Conservation (phyloP, 1,284 basidiomycete genomes). For the Apiotrichum montevideense region DNA sequence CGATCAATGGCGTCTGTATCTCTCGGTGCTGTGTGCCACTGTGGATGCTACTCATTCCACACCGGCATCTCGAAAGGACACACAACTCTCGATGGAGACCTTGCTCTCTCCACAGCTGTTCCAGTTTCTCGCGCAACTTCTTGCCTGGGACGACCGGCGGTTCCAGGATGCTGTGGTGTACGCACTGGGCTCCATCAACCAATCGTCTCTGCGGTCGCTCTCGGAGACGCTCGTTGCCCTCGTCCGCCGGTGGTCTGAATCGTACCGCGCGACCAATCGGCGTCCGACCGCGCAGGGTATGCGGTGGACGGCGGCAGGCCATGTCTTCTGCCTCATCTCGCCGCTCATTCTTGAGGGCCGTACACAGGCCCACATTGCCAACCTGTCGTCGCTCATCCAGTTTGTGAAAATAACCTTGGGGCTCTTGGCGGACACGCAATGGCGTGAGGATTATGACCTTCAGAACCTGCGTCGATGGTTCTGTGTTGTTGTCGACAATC, state of each 20-base stretch:
- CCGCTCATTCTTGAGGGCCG: slow-evolving; percentile 67
- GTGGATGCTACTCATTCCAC: slow-evolving; percentile 53
- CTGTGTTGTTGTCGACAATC: slow-evolving; percentile 76
- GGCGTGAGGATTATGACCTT: slow-evolving; percentile 69
- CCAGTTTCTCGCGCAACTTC: slow-evolving; percentile 74
- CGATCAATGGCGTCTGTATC: slow-evolving; percentile 83
- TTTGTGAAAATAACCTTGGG: slow-evolving; percentile 77
- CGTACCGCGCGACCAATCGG: slow-evolving; percentile 23
- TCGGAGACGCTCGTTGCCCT: slow-evolving; percentile 77
- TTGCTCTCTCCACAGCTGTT: slow-evolving; percentile 67
- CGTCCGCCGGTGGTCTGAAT: slow-evolving; percentile 65
- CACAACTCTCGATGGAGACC: slow-evolving; percentile 39
- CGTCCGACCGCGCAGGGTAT: slow-evolving; percentile 69
- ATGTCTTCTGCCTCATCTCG: slow-evolving; percentile 81
- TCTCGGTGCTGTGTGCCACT: slow-evolving; percentile 73
- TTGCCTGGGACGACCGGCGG: slow-evolving; percentile 74
- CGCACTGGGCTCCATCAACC: slow-evolving; percentile 79
- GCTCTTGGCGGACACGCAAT: slow-evolving; percentile 65
- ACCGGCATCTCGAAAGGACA: slow-evolving; percentile 52
- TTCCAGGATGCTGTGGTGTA: slow-evolving; percentile 82
- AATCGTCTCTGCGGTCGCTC: slow-evolving; percentile 68
- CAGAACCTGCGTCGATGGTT: slow-evolving; percentile 82
- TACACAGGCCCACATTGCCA: slow-evolving; percentile 59
- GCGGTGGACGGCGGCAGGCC: slow-evolving; percentile 80
- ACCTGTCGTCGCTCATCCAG: slow-evolving; percentile 71